A percentile compares a stretch with the other conserved stretches of the same genome.
These are phyloP conservation scores for Lipomyces sp. DNA, from an alignment of 805 yeast genomes.

Conservation along the genomic window DNA sequence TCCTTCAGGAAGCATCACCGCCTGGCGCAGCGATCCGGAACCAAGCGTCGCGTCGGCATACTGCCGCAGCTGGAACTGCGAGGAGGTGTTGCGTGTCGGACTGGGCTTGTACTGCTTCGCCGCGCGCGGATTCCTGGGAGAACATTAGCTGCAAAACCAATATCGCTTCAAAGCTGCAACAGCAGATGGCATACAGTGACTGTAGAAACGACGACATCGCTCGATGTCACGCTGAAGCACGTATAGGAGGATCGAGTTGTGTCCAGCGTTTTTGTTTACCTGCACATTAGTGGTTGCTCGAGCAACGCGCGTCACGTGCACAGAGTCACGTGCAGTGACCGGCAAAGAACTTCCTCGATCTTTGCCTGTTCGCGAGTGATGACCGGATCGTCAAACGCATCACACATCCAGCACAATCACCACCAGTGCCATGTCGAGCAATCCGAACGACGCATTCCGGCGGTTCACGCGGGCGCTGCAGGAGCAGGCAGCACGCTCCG, in stretches of 20 bases:
- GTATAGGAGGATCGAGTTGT: too few relatives aligned
- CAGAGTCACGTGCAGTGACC: too few relatives aligned
- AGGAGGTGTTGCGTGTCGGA: slow-evolving; percentile 35
- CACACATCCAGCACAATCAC: too few relatives aligned
- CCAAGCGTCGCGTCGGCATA: slow-evolving; percentile 96
- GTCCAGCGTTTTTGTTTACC: slow-evolving; percentile 7
- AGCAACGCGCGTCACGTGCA: too few relatives aligned
- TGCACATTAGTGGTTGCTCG: too few relatives aligned
- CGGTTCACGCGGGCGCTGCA: slow-evolving; percentile 22
- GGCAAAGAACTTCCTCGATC: too few relatives aligned
- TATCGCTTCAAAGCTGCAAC: neutral
- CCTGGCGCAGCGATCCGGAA: slow-evolving; percentile 84
- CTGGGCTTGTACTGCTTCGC: slow-evolving; percentile 36
- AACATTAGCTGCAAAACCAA: neutral
- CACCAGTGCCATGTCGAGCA: slow-evolving; percentile 8
- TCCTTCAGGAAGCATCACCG: slow-evolving; percentile 89
- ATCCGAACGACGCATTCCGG: slow-evolving; percentile 24
- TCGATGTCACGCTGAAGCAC: too few relatives aligned
- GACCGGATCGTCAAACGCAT: too few relatives aligned
- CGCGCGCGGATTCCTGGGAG: slow-evolving; percentile 10
- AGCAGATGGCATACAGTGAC: slow-evolving; percentile 13
- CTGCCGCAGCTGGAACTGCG: slow-evolving; percentile 52
- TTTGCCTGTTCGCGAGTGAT: too few relatives aligned
- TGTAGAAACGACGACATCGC: slow-evolving; percentile 19
- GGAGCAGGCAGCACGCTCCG: slow-evolving; percentile 16